These are phyloP conservation scores for Ophiostoma perfectum DNA, from an alignment of 2,329 filamentous ascomycete species.

Conservation along the genomic window DNA sequence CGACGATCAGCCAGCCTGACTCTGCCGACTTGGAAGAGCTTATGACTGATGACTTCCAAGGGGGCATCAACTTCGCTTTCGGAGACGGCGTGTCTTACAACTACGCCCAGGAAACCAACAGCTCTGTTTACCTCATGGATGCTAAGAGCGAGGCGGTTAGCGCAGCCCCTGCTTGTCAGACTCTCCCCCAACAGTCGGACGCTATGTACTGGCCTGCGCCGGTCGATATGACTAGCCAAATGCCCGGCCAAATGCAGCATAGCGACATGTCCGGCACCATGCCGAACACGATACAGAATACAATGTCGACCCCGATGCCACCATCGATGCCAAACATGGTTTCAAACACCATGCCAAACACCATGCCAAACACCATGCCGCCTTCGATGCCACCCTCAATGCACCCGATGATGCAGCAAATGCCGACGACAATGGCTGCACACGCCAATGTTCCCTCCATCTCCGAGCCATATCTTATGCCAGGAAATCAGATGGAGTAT, in stretches of 20 bases:
- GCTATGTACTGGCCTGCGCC: neutral
- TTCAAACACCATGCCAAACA: neutral
- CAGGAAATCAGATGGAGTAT: constrained; percentile 11
- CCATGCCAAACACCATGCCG: neutral
- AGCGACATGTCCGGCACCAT: neutral
- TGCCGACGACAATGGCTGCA: constrained; percentile 10
- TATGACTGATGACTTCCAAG: constrained; percentile 15
- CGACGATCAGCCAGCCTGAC: neutral
- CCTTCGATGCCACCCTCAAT: constrained; percentile 6
- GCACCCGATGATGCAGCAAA: constrained; percentile 8
- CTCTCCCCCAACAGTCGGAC: constrained; percentile 7
- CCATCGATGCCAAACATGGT: neutral
- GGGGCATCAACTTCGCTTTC: constrained; percentile 18
- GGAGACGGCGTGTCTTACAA: neutral
- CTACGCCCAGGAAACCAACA: neutral
- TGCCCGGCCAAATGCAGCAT: neutral
- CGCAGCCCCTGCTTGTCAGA: no score
- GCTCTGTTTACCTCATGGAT: no score
- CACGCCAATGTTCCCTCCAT: constrained; percentile 14
- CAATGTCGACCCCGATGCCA: neutral
- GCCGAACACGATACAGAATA: neutral
- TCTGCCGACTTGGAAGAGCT: constrained; percentile 14
- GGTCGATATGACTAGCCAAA: neutral
- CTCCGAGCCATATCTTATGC: constrained; percentile 16
- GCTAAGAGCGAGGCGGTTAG: neutral